These are phyloP conservation scores for Cladosporium sp. DNA, from an alignment of 2,329 filamentous ascomycete genomes.

Conservation along the genomic window DNA sequence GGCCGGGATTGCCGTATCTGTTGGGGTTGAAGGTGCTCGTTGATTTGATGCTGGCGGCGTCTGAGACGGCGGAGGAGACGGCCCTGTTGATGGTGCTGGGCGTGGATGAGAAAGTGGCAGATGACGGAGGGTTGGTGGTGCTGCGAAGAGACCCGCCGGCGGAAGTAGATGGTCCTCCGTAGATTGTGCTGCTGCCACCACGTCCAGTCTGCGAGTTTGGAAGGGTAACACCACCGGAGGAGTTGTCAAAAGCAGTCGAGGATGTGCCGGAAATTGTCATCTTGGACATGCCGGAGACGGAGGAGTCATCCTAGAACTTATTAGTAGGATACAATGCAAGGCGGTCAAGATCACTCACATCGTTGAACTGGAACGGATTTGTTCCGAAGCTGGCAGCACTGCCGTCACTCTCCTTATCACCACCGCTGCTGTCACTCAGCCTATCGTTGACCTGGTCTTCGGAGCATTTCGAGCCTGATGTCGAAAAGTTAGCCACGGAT, in stretches of 20 bases:
- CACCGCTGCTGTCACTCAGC: neutral
- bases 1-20: neutral
- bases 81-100: neutral
- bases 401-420: neutral
- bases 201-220: neutral
- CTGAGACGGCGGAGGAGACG: neutral
- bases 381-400: neutral
- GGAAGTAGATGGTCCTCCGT: neutral
- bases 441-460: neutral
- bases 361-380: neutral
- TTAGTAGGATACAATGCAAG: neutral
- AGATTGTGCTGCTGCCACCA: neutral
- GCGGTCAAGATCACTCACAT: neutral
- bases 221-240: neutral
- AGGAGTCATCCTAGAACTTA: neutral
- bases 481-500: neutral
- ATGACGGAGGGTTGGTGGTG: neutral
- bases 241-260: neutral
- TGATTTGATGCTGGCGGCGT: neutral
- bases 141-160: neutral
- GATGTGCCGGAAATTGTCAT: neutral
- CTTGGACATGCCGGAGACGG: neutral
- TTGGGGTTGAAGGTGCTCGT: neutral
- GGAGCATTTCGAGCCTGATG: slow-evolving; percentile 7
- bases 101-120: neutral